Conservation (phyloP, 2,329 filamentous ascomycete genomes). For the Aspergillus candidus region DNA sequence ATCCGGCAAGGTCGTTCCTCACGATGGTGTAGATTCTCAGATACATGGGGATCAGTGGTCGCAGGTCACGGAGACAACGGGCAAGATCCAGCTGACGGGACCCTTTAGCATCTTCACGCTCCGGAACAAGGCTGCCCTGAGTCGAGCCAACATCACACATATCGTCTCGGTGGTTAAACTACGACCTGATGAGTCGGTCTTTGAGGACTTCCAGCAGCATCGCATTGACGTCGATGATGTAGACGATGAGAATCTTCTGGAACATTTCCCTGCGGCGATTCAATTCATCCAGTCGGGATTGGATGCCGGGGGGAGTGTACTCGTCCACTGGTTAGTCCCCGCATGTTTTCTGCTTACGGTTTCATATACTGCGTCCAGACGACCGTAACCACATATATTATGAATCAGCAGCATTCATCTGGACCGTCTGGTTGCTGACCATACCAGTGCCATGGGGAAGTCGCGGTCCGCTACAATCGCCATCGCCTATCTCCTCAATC, state of each 20-base stretch:
- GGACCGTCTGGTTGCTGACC: slow-evolving; percentile 1
- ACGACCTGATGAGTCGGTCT: slow-evolving; percentile 50
- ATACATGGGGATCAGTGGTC: slow-evolving; percentile 4
- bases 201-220: slow-evolving; percentile 63
- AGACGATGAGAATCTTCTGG: slow-evolving; percentile 78
- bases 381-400: no score
- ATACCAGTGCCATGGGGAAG: slow-evolving; percentile 80
- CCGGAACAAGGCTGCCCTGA: slow-evolving; percentile 62
- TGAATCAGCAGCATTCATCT: no score
- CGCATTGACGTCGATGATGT: slow-evolving; percentile 84
- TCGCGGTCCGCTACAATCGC: slow-evolving; percentile 82
- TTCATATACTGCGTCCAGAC: no score
- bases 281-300: slow-evolving; percentile 77
- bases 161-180: slow-evolving; percentile 75
- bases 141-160: slow-evolving; percentile 74
- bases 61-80: not conserved
- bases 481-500: slow-evolving; percentile 74
- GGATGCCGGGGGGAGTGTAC: slow-evolving; percentile 52
- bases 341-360: slow-evolving; percentile 5
- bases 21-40: not conserved
- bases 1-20: not conserved
- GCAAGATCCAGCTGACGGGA: slow-evolving; percentile 1
- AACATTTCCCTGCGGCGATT: slow-evolving; percentile 71
- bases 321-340: slow-evolving; percentile 63
- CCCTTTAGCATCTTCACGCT: slow-evolving; percentile 67